Evolutionary conservation across 1,139 yeast genomes (phyloP).

Genomic region (Spencermartinsiella ligniputridi): DNA sequence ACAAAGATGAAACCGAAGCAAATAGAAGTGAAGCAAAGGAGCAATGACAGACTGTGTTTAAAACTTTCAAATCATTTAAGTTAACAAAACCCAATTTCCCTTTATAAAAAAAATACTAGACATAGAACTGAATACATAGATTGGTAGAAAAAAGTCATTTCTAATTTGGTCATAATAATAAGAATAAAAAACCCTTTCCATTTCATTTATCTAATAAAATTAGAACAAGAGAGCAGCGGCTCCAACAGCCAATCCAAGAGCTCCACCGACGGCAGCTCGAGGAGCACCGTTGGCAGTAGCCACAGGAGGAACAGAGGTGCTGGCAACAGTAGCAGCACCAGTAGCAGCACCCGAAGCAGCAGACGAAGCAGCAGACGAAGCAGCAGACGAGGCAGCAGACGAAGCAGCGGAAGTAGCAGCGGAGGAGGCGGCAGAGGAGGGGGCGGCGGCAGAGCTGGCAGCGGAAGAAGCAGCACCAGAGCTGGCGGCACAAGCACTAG

Average conservation of each 20-base stretch:
- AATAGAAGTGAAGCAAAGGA: no score
- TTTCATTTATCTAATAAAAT: neutral
- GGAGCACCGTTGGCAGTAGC: neutral
- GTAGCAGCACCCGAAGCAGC: conserved; percentile 4
- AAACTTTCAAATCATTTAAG: no score
- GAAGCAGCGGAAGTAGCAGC: neutral
- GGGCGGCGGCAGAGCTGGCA: neutral
- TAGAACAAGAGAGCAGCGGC: conserved; percentile 2
- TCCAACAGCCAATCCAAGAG: conserved; percentile 1
- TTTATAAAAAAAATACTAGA: neutral
- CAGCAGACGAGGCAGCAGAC: neutral
- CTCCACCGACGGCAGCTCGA: conserved; percentile 1
- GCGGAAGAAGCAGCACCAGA: neutral
- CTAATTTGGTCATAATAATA: neutral
- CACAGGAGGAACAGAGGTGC: neutral
- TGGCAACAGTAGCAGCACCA: conserved; percentile 6
- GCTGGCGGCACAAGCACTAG: conserved; percentile 1
- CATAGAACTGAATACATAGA: neutral
- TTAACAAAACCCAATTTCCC: neutral
- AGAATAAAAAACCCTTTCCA: neutral
- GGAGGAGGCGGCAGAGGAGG: neutral
- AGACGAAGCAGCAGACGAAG: conserved; percentile 5
- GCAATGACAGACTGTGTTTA: no score
- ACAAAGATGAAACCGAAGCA: no score
- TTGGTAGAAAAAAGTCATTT: neutral